A percentile compares a stretch with the other conserved stretches of the same genome.
phyloP scores from a whole-genome alignment of 768 basidiomycete genomes.

The Leccinum longicurvipes region DNA sequence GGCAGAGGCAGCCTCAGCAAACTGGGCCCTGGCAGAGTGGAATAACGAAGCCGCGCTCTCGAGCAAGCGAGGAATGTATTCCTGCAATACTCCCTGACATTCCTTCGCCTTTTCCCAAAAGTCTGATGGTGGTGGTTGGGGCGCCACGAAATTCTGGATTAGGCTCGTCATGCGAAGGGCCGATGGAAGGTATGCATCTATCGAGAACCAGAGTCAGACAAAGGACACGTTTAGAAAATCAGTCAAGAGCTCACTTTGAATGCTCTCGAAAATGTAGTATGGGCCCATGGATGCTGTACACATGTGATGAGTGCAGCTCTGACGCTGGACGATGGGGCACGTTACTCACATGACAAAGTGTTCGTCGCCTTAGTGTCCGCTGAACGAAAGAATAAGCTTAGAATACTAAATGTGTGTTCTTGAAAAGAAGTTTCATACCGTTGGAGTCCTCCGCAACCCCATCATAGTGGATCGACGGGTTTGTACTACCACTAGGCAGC shows the following conservation, averaged over 20 bases:
- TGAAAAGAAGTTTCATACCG: neutral
- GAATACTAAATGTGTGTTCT: neutral
- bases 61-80: conserved; percentile 7
- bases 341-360: neutral
- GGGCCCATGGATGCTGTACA: neutral
- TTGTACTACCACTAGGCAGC: neutral
- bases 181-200: neutral
- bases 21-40: neutral
- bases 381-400: neutral
- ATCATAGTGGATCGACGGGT: neutral
- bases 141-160: neutral
- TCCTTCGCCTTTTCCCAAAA: conserved; percentile 12
- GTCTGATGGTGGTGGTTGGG: neutral
- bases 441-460: neutral
- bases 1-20: too few relatives aligned
- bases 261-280: neutral
- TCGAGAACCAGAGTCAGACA: neutral
- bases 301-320: neutral
- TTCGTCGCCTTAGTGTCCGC: neutral
- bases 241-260: neutral
- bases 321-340: neutral
- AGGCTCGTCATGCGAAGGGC: neutral
- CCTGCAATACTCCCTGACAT: neutral
- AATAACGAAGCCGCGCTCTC: neutral
- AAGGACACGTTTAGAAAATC: neutral